Conservation (phyloP, 768 basidiomycete species). For the Suillus luteus region DNA sequence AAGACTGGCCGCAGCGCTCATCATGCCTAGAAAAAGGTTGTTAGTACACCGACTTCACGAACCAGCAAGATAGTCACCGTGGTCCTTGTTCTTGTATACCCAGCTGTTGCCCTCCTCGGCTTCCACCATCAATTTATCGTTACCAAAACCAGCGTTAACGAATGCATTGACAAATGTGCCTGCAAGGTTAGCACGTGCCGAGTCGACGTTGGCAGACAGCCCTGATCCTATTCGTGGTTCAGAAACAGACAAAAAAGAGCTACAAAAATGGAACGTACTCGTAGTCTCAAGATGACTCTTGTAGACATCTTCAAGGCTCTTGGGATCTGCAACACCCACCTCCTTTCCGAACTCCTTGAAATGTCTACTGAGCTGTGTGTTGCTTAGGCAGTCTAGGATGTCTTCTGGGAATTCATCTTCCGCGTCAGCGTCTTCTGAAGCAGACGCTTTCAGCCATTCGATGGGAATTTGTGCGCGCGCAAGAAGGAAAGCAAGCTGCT, state of each 20-base stretch:
- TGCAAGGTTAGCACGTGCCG: slow-evolving; percentile 91
- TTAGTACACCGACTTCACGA: background rate
- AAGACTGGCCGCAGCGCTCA: slow-evolving; percentile 93
- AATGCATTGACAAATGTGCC: slow-evolving; percentile 99
- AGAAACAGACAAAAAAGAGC: background rate
- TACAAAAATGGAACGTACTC: slow-evolving; percentile 42
- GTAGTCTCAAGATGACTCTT: slow-evolving; percentile 94
- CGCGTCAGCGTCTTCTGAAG: slow-evolving; percentile 50
- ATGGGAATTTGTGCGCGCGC: slow-evolving; percentile 90
- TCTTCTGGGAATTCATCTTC: slow-evolving; percentile 77
- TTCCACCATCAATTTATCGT: slow-evolving; percentile 97
- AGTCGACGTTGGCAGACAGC: slow-evolving; percentile 80
- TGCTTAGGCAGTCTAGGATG: slow-evolving; percentile 83
- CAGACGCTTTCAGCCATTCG: slow-evolving; percentile 78
- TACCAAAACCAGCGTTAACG: slow-evolving; percentile 92
- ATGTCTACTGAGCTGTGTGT: slow-evolving; percentile 76
- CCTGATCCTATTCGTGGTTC: slow-evolving; percentile 50
- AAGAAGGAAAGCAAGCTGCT: slow-evolving; percentile 91
- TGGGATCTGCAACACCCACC: slow-evolving; percentile 85
- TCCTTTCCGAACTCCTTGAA: slow-evolving; percentile 95
- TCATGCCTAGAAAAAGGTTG: slow-evolving; percentile 65
- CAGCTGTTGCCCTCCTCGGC: slow-evolving; percentile 96
- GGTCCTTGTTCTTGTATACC: slow-evolving; percentile 99
- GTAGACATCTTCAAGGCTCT: slow-evolving; percentile 95
- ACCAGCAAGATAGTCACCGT: slow-evolving; percentile 54